Evolutionary conservation across 495 filamentous ascomycete species (phyloP), one percentile per base, ranked within the genome.

Genomic region (Tetracladium marchalianum): DNA sequence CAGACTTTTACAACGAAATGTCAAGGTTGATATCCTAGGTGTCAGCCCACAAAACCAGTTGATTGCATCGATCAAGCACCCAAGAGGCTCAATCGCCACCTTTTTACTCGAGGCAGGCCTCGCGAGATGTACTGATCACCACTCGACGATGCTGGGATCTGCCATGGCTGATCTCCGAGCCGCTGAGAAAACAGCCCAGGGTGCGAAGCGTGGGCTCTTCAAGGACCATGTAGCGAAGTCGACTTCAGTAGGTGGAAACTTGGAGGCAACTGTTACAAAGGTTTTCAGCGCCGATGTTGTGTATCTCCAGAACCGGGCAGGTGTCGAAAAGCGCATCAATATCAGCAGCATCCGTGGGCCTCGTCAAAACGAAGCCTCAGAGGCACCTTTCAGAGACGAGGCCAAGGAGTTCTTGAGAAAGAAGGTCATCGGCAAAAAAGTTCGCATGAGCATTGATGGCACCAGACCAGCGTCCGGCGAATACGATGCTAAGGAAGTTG

Each of bases 391-490:
- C 64, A 75, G 78, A 46, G 83, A 90, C 10, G 90, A 96, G 54
- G 90, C 93, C 12, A 97, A 97, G 69, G 93, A 99, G 62, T 97
- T 85, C 59, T 65, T 97, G 51, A 78, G 93, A 32, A 96, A 95
- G 72, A 85, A 80, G 58, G 64, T 96, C 5, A 97, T 99, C 56
- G 93, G 87, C 32, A 99, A 99, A 67, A 85, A 94, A 55, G 88
- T 97, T 36, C 81, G 80, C 62, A 73, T 95, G 27, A 81, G 75
- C 15, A 78, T 92, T 43, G 88, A 97, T 63, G 93, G 93, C 47
- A 89, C 90, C 62, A 85, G 89, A 62, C 78, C 92, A 40, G 88
- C 90, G 10, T 86, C 67, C 5, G 92, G 95, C 48, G 90, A 84
- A 5, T 99, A 84, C 54, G 90, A 96, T 59, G 92, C 90, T 62